Percentiles rank a stretch among this genome's conserved stretches.
These are phyloP conservation scores for Cadophora sp. DNA, from an alignment of 2,329 filamentous ascomycete species.

Conservation along the genomic window DNA sequence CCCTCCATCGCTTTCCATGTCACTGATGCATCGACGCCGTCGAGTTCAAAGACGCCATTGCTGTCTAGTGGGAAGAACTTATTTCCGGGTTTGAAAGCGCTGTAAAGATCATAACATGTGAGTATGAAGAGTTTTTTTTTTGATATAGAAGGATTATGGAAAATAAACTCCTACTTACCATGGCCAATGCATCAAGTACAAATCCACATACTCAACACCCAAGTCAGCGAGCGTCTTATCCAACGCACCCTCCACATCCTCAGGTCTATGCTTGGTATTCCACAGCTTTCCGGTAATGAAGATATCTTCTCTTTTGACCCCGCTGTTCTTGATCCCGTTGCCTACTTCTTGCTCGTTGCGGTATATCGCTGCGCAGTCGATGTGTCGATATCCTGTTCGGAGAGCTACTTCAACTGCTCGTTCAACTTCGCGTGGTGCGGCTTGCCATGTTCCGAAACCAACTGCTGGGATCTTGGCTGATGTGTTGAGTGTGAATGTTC, in stretches of 20 bases:
- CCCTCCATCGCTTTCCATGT: constrained; percentile 46
- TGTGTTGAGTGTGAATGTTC: constrained; percentile 42
- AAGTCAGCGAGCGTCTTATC: constrained; percentile 74
- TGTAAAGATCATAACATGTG: not conserved
- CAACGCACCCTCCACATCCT: constrained; percentile 65
- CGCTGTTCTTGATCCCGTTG: constrained; percentile 47
- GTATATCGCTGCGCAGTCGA: constrained; percentile 23
- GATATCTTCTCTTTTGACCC: constrained; percentile 49
- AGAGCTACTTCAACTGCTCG: constrained; percentile 56
- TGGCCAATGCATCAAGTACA: constrained; percentile 72
- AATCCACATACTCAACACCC: constrained; percentile 76
- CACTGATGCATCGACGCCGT: constrained; percentile 19
- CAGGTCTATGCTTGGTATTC: constrained; percentile 37
- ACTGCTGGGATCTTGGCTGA: constrained; percentile 47
- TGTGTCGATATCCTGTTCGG: constrained; percentile 44
- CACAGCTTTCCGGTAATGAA: constrained; percentile 63
- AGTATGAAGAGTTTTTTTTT: too few species aligned
- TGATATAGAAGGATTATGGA: too few species aligned
- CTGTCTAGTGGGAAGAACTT: constrained; percentile 28
- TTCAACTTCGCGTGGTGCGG: constrained; percentile 48
- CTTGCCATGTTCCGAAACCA: constrained; percentile 55
- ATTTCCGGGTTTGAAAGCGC: constrained; percentile 22
- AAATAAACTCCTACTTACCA: not conserved
- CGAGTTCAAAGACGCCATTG: constrained; percentile 28
- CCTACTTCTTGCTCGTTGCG: constrained; percentile 43